Evolutionary conservation across 2,329 filamentous ascomycete species (phyloP).

Genomic region (Xylaria sp.): DNA sequence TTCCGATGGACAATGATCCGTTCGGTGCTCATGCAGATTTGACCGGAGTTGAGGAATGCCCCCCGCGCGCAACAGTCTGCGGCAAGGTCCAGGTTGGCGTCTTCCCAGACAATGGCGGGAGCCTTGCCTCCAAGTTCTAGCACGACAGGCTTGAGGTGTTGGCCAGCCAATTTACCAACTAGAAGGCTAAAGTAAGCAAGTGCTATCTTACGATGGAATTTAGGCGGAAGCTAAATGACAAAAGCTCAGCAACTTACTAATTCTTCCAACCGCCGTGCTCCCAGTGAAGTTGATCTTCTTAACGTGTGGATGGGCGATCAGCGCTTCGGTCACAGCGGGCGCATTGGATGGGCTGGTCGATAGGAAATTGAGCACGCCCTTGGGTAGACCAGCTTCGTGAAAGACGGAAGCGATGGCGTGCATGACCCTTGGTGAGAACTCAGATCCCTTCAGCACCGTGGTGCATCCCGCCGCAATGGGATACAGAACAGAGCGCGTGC

Average conservation of each 20-base stretch:
- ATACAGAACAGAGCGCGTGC: constrained; percentile 52
- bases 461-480: constrained; percentile 71
- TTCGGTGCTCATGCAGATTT: constrained; percentile 74
- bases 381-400: constrained; percentile 68
- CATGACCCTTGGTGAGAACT: constrained; percentile 62
- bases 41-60: constrained; percentile 66
- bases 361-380: constrained; percentile 68
- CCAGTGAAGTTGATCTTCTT: constrained; percentile 76
- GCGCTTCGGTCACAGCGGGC: constrained; percentile 61
- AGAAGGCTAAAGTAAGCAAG: background rate
- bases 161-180: constrained; percentile 64
- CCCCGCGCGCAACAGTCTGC: constrained; percentile 64
- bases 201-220: background rate
- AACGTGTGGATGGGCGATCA: constrained; percentile 65
- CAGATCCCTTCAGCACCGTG: constrained; percentile 67
- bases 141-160: constrained; percentile 69
- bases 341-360: constrained; percentile 63
- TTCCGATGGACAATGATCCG: constrained; percentile 66
- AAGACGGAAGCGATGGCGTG: constrained; percentile 62
- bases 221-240: background rate
- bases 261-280: constrained; percentile 66
- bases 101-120: constrained; percentile 68
- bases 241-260: constrained; percentile 44
- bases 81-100: constrained; percentile 68
- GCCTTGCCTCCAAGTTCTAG: constrained; percentile 76